A percentile compares a stretch with the other conserved stretches of the same genome.
These are phyloP conservation scores for Megacollybia platyphylla DNA, from an alignment of 1,284 basidiomycete species.

Conservation along the genomic window DNA sequence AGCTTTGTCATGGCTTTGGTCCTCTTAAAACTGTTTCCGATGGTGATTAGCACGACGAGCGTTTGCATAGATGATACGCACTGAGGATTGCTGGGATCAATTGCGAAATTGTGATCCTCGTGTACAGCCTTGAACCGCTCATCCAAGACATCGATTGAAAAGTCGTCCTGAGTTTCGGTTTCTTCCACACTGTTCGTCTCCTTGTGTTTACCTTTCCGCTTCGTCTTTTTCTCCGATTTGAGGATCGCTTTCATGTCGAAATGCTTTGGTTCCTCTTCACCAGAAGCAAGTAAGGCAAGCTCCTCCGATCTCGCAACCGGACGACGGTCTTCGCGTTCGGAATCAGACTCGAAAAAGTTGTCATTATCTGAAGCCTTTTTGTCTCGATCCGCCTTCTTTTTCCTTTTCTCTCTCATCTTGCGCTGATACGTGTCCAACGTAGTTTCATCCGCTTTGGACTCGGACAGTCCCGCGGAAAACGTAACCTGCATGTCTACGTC, in stretches of 20 bases:
- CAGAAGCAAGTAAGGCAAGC: constrained; percentile 48
- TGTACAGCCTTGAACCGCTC: constrained; percentile 81
- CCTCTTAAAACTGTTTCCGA: constrained; percentile 64
- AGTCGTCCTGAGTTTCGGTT: constrained; percentile 62
- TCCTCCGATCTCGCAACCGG: constrained; percentile 44
- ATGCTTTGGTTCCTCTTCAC: constrained; percentile 57
- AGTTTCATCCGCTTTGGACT: constrained; percentile 49
- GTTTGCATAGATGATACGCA: constrained; percentile 23
- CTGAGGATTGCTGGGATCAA: constrained; percentile 95
- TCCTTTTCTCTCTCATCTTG: constrained; percentile 80
- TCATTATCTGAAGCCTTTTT: constrained; percentile 29
- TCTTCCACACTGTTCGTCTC: constrained; percentile 30
- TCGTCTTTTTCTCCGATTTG: constrained; percentile 68
- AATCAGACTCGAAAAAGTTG: constrained; percentile 61
- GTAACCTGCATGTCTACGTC: constrained; percentile 87
- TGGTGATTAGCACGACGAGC: constrained; percentile 1
- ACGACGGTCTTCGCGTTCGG: constrained; percentile 14
- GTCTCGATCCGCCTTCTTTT: constrained; percentile 58
- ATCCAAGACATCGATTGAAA: constrained; percentile 80
- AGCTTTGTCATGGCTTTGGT: constrained; percentile 81
- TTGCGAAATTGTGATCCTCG: constrained; percentile 87
- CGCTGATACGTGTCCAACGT: constrained; percentile 77
- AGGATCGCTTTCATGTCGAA: constrained; percentile 90
- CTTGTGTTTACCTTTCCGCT: constrained; percentile 34
- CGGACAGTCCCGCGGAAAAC: constrained; percentile 74